Percentiles rank a stretch among this genome's conserved stretches.
Evolutionary conservation across 441 rosid species (phyloP).

Genomic region (Arabidopsis hybrid): DNA sequence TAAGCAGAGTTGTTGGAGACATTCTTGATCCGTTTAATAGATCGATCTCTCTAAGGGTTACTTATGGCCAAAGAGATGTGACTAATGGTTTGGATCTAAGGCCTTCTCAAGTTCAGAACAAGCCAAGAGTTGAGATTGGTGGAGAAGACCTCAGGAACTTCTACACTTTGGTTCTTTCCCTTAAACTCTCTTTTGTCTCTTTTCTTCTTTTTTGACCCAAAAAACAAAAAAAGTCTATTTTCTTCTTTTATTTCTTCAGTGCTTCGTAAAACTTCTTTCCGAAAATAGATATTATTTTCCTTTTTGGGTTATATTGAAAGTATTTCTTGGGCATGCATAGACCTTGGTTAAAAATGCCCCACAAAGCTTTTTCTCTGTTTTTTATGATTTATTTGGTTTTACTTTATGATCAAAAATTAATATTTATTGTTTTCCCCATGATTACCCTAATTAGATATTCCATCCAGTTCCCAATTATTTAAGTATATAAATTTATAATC

Average conservation of each 20-base stretch:
- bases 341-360: constrained; percentile 7
- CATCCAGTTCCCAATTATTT: neutral
- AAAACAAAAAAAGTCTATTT: too few relatives aligned
- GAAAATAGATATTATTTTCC: neutral
- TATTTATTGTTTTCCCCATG: neutral
- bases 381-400: constrained; percentile 2
- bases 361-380: neutral
- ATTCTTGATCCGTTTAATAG: constrained; percentile 71
- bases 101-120: constrained; percentile 71
- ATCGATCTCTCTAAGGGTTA: constrained; percentile 59
- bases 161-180: constrained; percentile 68
- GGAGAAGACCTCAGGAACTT: constrained; percentile 80
- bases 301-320: neutral
- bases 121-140: constrained; percentile 83
- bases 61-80: constrained; percentile 57
- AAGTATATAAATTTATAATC: neutral
- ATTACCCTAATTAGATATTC: constrained; percentile 1
- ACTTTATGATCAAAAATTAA: neutral
- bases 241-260: neutral
- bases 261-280: neutral
- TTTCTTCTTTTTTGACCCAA: too few relatives aligned
- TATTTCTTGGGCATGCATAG: constrained; percentile 11
- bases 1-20: constrained; percentile 83
- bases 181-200: neutral
- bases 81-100: constrained; percentile 78